These are phyloP conservation scores for Mucor saturninus DNA, from an alignment of 371 early-diverging fungal species.

Conservation along the genomic window DNA sequence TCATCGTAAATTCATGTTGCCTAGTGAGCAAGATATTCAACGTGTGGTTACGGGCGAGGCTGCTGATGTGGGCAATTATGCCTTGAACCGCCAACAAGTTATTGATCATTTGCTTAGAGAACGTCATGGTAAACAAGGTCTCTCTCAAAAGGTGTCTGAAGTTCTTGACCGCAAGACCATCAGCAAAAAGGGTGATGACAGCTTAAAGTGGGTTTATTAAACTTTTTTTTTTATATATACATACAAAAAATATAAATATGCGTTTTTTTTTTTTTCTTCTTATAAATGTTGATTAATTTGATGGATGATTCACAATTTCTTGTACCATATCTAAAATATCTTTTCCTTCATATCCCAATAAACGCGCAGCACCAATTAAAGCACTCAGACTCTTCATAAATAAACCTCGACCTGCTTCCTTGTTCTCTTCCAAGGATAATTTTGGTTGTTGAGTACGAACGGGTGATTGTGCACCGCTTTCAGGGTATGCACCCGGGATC, in stretches of 20 bases:
- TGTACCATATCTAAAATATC: slow-evolving; percentile 45
- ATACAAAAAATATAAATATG: too few relatives aligned
- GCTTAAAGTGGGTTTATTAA: slow-evolving; percentile 56
- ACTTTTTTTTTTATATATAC: neutral
- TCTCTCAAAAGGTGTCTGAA: slow-evolving; percentile 71
- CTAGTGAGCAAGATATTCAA: slow-evolving; percentile 81
- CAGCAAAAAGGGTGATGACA: slow-evolving; percentile 36
- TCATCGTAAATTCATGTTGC: slow-evolving; percentile 78
- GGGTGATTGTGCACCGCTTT: slow-evolving; percentile 28
- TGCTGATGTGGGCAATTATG: slow-evolving; percentile 60
- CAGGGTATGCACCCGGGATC: slow-evolving; percentile 46
- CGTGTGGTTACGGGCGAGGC: slow-evolving; percentile 68
- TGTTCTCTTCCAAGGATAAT: slow-evolving; percentile 8
- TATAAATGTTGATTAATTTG: neutral
- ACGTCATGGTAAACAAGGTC: slow-evolving; percentile 72
- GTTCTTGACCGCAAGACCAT: slow-evolving; percentile 69
- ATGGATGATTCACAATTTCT: slow-evolving; percentile 35
- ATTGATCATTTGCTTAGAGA: slow-evolving; percentile 68
- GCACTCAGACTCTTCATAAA: slow-evolving; percentile 46
- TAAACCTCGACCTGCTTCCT: slow-evolving; percentile 38
- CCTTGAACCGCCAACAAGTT: slow-evolving; percentile 70
- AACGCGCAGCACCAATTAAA: slow-evolving; percentile 38
- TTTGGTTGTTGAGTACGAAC: neutral
- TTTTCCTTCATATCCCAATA: slow-evolving; percentile 42
- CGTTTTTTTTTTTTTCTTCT: slow-evolving; percentile 3